Conservation (phyloP, 257 asterid species). For the Linderniella brevidens region DNA sequence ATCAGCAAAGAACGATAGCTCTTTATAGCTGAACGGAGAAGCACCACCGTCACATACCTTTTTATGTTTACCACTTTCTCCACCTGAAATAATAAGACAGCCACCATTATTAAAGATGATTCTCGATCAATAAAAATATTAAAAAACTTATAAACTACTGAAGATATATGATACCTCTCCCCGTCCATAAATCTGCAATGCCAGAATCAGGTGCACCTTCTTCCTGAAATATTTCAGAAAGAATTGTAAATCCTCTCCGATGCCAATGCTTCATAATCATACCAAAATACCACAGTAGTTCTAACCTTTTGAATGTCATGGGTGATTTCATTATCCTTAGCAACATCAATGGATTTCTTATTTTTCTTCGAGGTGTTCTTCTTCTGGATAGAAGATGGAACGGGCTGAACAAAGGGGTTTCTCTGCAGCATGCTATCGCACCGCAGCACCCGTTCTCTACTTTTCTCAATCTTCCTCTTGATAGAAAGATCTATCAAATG, state of each 20-base stretch:
- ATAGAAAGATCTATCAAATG: constrained; percentile 52
- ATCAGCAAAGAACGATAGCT: too few species aligned
- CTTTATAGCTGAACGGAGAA: too few species aligned
- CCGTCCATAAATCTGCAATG: constrained; percentile 53
- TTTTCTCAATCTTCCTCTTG: constrained; percentile 76
- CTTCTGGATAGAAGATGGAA: constrained; percentile 60
- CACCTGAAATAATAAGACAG: constrained; percentile 31
- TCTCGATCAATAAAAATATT: constrained; percentile 1
- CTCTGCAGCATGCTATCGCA: constrained; percentile 65
- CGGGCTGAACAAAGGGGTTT: constrained; percentile 55
- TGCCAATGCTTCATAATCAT: not conserved
- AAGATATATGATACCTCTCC: constrained; percentile 10
- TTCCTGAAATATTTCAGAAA: constrained; percentile 23
- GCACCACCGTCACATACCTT: constrained; percentile 24
- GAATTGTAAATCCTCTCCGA: not conserved
- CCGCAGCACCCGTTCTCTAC: constrained; percentile 54
- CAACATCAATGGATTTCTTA: constrained; percentile 20
- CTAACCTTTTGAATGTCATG: constrained; percentile 27
- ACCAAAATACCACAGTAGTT: not conserved
- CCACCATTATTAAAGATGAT: constrained; percentile 6
- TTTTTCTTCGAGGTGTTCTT: constrained; percentile 49
- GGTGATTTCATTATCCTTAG: constrained; percentile 15
- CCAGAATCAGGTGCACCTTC: constrained; percentile 24
- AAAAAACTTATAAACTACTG: constrained; percentile 1
- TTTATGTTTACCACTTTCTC: constrained; percentile 19